phyloP scores from a whole-genome alignment of 495 filamentous ascomycete species.

The Lasiosphaeria ovina region DNA sequence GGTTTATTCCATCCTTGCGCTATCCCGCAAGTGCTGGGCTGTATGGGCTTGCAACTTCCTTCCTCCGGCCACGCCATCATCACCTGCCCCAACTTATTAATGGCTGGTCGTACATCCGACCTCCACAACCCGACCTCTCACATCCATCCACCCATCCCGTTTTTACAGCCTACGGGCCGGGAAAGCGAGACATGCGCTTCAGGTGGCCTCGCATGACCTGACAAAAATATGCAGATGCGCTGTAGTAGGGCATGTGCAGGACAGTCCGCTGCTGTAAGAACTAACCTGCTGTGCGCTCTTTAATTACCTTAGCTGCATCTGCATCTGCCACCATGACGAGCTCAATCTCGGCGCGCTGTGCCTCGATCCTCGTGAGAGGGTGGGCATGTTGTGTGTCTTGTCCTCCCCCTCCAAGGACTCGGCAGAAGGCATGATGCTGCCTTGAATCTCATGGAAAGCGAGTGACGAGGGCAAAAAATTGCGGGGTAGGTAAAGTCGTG shows the following conservation, averaged over 20 bases:
- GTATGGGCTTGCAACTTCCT: too few species aligned
- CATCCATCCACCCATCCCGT: background rate
- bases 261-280: background rate
- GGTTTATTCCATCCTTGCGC: too few species aligned
- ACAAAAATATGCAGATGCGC: background rate
- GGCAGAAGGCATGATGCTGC: too few species aligned
- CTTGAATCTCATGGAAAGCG: too few species aligned
- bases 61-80: too few species aligned
- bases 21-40: too few species aligned
- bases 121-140: too few species aligned
- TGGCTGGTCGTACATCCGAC: too few species aligned
- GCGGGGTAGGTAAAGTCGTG: too few species aligned
- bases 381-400: background rate
- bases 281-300: too few species aligned
- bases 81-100: too few species aligned
- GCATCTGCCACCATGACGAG: background rate
- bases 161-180: background rate
- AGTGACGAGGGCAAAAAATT: too few species aligned
- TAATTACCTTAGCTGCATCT: background rate
- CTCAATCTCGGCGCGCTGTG: background rate
- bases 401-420: background rate
- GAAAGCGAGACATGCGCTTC: slow-evolving; percentile 3
- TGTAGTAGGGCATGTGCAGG: background rate
- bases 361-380: background rate
- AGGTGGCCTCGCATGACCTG: slow-evolving; percentile 3